These are phyloP conservation scores for Gyromitra esculenta DNA, from an alignment of 2,329 filamentous ascomycete species.

Conservation along the genomic window DNA sequence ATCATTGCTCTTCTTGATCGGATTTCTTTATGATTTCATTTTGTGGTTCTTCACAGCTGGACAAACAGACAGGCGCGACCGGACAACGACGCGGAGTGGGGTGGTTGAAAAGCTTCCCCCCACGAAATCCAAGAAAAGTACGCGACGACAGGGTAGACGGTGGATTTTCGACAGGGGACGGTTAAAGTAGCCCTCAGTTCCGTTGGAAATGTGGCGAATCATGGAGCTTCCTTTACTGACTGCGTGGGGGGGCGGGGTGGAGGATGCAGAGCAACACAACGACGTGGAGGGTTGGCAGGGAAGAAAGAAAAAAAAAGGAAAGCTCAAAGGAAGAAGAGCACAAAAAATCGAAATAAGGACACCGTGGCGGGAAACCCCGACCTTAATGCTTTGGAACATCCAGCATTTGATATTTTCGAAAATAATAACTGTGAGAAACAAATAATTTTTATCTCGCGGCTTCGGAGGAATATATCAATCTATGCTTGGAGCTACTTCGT, in stretches of 20 bases:
- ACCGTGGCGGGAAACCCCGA: slow-evolving; percentile 44
- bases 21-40: slow-evolving; percentile 51
- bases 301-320: slow-evolving; percentile 36
- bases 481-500: slow-evolving; percentile 12
- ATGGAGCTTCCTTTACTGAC: slow-evolving; percentile 48
- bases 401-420: slow-evolving; percentile 32
- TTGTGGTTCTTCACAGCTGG: slow-evolving; percentile 47
- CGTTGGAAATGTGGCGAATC: slow-evolving; percentile 52
- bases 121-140: slow-evolving; percentile 50
- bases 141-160: slow-evolving; percentile 30
- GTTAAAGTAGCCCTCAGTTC: slow-evolving; percentile 50
- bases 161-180: slow-evolving; percentile 53
- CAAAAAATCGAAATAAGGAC: slow-evolving; percentile 40
- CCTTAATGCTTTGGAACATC: slow-evolving; percentile 25
- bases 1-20: slow-evolving; percentile 51
- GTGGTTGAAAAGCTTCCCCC: slow-evolving; percentile 46
- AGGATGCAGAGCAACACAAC: slow-evolving; percentile 34
- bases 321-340: slow-evolving; percentile 16
- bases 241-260: slow-evolving; percentile 46
- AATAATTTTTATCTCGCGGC: slow-evolving; percentile 9
- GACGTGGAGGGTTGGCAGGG: slow-evolving; percentile 40
- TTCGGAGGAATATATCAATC: slow-evolving; percentile 12
- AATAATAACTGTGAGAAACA: slow-evolving; percentile 36
- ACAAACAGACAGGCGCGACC: slow-evolving; percentile 20
- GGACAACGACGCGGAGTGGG: slow-evolving; percentile 49